Conservation (phyloP, 1,139 yeast genomes). For the Candida anutae region DNA sequence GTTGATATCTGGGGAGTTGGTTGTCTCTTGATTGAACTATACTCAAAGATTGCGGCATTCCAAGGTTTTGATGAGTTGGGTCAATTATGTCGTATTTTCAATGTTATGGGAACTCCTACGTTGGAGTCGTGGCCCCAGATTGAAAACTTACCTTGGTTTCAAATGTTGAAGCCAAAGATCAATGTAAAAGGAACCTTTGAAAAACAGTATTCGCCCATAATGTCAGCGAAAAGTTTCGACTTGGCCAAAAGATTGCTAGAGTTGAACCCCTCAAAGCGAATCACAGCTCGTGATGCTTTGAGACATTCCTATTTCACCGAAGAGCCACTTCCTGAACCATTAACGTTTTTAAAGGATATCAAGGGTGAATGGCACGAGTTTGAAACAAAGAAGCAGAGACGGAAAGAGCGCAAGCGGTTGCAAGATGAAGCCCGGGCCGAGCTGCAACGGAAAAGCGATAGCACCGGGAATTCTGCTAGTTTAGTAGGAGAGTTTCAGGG, state of each 20-base stretch:
- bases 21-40: conserved; percentile 77
- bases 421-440: conserved; percentile 24
- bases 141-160: conserved; percentile 83
- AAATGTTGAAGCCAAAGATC: conserved; percentile 60
- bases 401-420: conserved; percentile 45
- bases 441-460: no score
- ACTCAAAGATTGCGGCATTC: conserved; percentile 67
- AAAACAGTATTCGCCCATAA: conserved; percentile 35
- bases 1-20: conserved; percentile 98
- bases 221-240: conserved; percentile 51
- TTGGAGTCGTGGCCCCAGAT: conserved; percentile 71
- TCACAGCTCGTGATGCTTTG: conserved; percentile 56
- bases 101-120: conserved; percentile 82
- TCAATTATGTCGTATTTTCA: conserved; percentile 70
- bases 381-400: conserved; percentile 80
- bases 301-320: conserved; percentile 62
- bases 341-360: conserved; percentile 45
- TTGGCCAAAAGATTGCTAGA: conserved; percentile 56
- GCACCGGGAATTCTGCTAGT: no score
- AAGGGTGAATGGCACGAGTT: conserved; percentile 95
- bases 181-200: conserved; percentile 42
- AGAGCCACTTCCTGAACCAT: conserved; percentile 46
- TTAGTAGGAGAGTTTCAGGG: no score
- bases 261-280: conserved; percentile 62
- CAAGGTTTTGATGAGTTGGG: conserved; percentile 87